Evolutionary conservation across 1,284 basidiomycete species (phyloP).

Genomic region (Ganoderma sp.): DNA sequence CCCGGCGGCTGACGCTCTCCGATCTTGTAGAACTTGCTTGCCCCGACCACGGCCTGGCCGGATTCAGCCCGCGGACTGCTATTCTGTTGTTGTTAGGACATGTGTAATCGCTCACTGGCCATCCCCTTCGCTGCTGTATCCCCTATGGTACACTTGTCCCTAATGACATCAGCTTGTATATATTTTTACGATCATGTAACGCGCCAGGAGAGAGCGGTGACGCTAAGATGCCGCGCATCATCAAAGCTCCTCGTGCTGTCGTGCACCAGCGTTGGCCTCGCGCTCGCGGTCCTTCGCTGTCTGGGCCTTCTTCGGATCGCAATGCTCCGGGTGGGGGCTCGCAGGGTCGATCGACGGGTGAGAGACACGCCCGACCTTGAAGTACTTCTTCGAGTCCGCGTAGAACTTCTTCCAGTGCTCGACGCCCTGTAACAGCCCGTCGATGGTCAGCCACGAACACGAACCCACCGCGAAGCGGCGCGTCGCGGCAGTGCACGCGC

Average conservation of each 20-base stretch:
- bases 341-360: slow-evolving; percentile 81
- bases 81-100: slow-evolving; percentile 7
- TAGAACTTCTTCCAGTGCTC: slow-evolving; percentile 92
- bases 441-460: slow-evolving; percentile 3
- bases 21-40: not conserved
- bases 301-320: slow-evolving; percentile 62
- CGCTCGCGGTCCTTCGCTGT: slow-evolving; percentile 29
- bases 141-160: slow-evolving; percentile 26
- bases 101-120: slow-evolving; percentile 22
- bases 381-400: slow-evolving; percentile 76
- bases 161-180: slow-evolving; percentile 28
- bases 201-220: slow-evolving; percentile 15
- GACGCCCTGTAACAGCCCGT: slow-evolving; percentile 58
- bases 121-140: slow-evolving; percentile 18
- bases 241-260: slow-evolving; percentile 48
- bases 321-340: slow-evolving; percentile 81
- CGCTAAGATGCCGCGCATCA: slow-evolving; percentile 22
- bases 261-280: slow-evolving; percentile 32
- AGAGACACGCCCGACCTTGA: slow-evolving; percentile 74
- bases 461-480: not conserved
- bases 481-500: slow-evolving; percentile 8
- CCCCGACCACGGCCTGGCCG: not conserved
- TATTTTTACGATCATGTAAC: slow-evolving; percentile 26
- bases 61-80: slow-evolving; percentile 12
- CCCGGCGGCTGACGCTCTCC: slow-evolving; percentile 6